Evolutionary conservation across 306 rosid species (phyloP), one percentile per base, ranked within the genome.

Genomic region (Abrus pulchellus): DNA sequence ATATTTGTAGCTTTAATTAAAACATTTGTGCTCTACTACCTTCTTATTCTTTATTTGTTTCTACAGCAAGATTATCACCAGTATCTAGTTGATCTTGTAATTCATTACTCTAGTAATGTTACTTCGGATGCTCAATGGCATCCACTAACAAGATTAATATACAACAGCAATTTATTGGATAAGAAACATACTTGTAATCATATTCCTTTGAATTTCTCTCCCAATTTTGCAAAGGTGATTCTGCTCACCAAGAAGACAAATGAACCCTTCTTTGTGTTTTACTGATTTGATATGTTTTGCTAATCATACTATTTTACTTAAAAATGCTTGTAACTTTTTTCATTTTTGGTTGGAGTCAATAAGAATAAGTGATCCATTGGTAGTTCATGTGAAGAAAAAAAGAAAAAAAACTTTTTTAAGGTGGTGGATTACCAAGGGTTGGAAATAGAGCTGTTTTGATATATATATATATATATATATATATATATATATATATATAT

Each of bases 121-220:
- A 74, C 44, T 79, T 32, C 14, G 5, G 33, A 72, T 66, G 34
- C 72, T 82, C 33, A 34, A 14, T 77, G 68, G 44, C 48, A 59
- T 83, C 74, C 69, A 62, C 63, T 71, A 38, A 77, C 59, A 61
- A 50, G 55, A 71, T 75, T 56, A 60, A 48, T 59, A 52, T 30
- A 76, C 49, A 69, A 52, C 73, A 20, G 68, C n/a, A 40, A 50
- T 69, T 59, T 36, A 69, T 33, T 70, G 86, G 82, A 72, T 64
- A 6, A 33, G 75, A 71, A 76, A 71, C 38, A 55, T 33, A 68
- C 81, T 9, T 48, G 77, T 60, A 77, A 63, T 53, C 63, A 63
- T 77, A 56, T 72, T 65, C 75, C 49, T 6, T 11, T 64, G 43
- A 43, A 62, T 55, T 64, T 27, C 3, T 64, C 63, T 56, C 47